Conservation (phyloP, 1,139 yeast species). For the Magnusiomyces suaveolens region DNA sequence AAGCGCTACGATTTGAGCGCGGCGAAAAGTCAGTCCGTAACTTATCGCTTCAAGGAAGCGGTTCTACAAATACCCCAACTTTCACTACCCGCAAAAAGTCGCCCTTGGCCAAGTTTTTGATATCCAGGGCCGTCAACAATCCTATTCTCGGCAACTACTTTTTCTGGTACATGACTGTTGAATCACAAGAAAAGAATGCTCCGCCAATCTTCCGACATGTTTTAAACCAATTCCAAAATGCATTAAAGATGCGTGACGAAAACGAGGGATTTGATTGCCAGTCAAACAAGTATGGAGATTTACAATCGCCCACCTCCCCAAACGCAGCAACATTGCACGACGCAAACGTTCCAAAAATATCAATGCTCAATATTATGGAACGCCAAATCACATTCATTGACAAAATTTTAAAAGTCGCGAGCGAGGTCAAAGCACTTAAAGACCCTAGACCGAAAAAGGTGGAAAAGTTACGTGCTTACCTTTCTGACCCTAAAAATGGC, state of each 20-base stretch:
- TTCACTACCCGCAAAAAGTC: constrained; percentile 24
- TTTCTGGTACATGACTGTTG: constrained; percentile 89
- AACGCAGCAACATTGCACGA: background rate
- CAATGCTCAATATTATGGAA: constrained; percentile 24
- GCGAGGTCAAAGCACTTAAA: constrained; percentile 38
- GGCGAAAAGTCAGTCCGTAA: constrained; percentile 41
- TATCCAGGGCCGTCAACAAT: constrained; percentile 60
- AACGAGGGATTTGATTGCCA: background rate
- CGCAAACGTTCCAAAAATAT: background rate
- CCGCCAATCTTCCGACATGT: constrained; percentile 25
- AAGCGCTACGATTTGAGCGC: constrained; percentile 81
- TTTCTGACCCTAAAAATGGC: constrained; percentile 34
- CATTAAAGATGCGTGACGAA: constrained; percentile 22
- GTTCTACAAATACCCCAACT: constrained; percentile 15
- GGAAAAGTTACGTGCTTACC: constrained; percentile 35
- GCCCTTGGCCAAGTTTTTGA: constrained; percentile 70
- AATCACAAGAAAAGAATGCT: constrained; percentile 55
- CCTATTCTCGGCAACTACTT: constrained; percentile 67
- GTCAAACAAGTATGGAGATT: background rate
- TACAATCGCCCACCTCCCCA: background rate
- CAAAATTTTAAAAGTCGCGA: constrained; percentile 37
- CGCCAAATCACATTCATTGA: constrained; percentile 40
- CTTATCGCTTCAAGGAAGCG: constrained; percentile 6
- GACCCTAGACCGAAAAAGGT: constrained; percentile 51
- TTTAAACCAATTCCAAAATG: constrained; percentile 28